Evolutionary conservation across 768 basidiomycete species (phyloP).

Genomic region (Udeniomyces megalosporus): DNA sequence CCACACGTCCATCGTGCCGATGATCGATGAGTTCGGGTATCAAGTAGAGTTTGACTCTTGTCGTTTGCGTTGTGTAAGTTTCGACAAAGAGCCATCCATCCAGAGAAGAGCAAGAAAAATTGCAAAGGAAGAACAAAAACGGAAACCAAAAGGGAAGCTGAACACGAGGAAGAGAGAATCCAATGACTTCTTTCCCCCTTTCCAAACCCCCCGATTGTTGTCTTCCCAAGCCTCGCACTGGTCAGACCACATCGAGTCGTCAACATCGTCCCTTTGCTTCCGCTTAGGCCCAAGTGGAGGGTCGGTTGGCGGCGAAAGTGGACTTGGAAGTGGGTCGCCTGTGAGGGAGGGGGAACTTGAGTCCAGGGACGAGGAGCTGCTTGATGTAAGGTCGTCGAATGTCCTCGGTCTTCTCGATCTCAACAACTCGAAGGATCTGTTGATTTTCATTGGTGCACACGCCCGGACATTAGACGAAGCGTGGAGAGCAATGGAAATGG

Average conservation of each 20-base stretch:
- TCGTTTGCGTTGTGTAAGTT: no score
- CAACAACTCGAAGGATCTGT: conserved; percentile 91
- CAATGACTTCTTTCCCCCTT: neutral
- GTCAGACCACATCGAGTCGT: neutral
- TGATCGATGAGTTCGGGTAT: no score
- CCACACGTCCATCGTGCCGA: no score
- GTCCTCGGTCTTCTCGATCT: conserved; percentile 81
- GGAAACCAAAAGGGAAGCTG: neutral
- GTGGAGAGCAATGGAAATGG: no score
- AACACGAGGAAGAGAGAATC: neutral
- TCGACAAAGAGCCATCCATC: no score
- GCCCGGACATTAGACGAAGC: no score
- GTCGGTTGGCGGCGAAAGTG: conserved; percentile 17
- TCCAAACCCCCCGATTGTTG: neutral
- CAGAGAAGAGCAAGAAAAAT: no score
- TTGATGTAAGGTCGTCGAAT: conserved; percentile 54
- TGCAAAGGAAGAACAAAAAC: no score
- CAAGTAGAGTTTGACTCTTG: no score
- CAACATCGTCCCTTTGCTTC: neutral
- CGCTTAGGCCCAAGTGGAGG: conserved; percentile 18
- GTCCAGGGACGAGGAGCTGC: conserved; percentile 72
- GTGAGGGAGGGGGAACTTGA: conserved; percentile 91
- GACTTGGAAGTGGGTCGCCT: conserved; percentile 31
- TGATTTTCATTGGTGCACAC: neutral
- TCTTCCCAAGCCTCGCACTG: neutral